phyloP scores from a whole-genome alignment of 441 rosid species.

The Adansonia rubrostipa region DNA sequence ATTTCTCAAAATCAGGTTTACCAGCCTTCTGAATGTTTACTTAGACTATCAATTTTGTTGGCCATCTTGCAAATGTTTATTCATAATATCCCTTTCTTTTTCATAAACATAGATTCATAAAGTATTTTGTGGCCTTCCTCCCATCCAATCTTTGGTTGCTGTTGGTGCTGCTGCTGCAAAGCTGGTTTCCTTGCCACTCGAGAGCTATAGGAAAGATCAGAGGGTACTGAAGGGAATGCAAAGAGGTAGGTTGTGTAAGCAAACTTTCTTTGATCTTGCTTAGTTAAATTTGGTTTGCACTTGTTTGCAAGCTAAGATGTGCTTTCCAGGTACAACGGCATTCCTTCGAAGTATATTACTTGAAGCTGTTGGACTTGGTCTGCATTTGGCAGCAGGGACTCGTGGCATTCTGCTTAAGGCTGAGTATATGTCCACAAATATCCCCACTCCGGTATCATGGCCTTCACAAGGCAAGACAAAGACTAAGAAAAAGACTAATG shows the following conservation, averaged over 20 bases:
- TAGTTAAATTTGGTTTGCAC: not conserved
- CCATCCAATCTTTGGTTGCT: conserved; percentile 81
- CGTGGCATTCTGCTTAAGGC: conserved; percentile 85
- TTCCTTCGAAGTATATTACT: conserved; percentile 93
- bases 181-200: conserved; percentile 87
- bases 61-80: conserved; percentile 26
- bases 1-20: conserved; percentile 95
- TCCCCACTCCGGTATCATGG: conserved; percentile 61
- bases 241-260: conserved; percentile 66
- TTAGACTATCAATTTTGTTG: conserved; percentile 20
- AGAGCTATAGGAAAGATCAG: conserved; percentile 87
- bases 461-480: conserved; percentile 44
- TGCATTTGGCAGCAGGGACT: conserved; percentile 94
- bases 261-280: conserved; percentile 20
- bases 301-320: conserved; percentile 22
- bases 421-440: conserved; percentile 62
- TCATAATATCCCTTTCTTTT: conserved; percentile 27
- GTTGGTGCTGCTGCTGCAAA: conserved; percentile 85
- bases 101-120: conserved; percentile 64
- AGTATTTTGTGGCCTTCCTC: conserved; percentile 75
- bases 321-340: conserved; percentile 75
- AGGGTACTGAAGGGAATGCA: conserved; percentile 90
- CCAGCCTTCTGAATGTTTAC: conserved; percentile 14
- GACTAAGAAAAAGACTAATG: conserved; percentile 50
- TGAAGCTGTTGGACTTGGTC: conserved; percentile 96